A percentile compares a stretch with the other conserved stretches of the same genome.
These are phyloP conservation scores for Wickerhamomyces bisporus DNA, from an alignment of 805 yeast genomes.

Conservation along the genomic window DNA sequence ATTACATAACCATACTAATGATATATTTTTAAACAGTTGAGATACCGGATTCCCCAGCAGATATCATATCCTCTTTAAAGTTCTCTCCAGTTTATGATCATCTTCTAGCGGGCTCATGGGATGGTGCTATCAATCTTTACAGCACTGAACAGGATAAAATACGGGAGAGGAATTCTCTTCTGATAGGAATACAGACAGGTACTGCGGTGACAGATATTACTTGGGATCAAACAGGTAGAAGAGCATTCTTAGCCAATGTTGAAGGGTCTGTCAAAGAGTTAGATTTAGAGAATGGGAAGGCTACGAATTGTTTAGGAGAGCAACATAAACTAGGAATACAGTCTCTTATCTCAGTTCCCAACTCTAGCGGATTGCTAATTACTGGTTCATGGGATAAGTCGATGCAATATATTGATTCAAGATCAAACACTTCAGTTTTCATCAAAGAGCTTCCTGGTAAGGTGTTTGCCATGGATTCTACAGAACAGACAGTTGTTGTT, in stretches of 20 bases:
- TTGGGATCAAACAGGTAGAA: slow-evolving; percentile 17
- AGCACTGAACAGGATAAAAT: slow-evolving; percentile 25
- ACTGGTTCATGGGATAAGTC: slow-evolving; percentile 62
- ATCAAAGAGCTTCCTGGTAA: slow-evolving; percentile 36
- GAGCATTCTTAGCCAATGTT: slow-evolving; percentile 43
- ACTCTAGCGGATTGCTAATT: slow-evolving; percentile 30
- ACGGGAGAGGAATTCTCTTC: slow-evolving; percentile 26
- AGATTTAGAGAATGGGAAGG: slow-evolving; percentile 43
- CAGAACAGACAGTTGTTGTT: slow-evolving; percentile 40
- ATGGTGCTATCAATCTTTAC: slow-evolving; percentile 41
- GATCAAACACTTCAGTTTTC: slow-evolving; percentile 17
- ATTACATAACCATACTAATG: no score
- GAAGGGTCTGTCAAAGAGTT: slow-evolving; percentile 50
- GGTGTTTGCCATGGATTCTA: slow-evolving; percentile 58
- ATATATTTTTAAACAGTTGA: no score
- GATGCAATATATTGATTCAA: slow-evolving; percentile 42
- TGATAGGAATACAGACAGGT: slow-evolving; percentile 19
- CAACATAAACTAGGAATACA: slow-evolving; percentile 39
- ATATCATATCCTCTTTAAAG: slow-evolving; percentile 37
- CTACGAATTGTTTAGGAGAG: slow-evolving; percentile 20
- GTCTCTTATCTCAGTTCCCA: slow-evolving; percentile 21
- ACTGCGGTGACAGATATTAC: slow-evolving; percentile 16
- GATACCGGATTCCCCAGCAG: slow-evolving; percentile 26
- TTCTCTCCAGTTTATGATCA: slow-evolving; percentile 33
- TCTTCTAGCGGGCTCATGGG: slow-evolving; percentile 56